Evolutionary conservation across 176 grass and related monocot genomes (phyloP), one percentile per base, ranked within the genome.

Genomic region (Oryza brachyantha): DNA sequence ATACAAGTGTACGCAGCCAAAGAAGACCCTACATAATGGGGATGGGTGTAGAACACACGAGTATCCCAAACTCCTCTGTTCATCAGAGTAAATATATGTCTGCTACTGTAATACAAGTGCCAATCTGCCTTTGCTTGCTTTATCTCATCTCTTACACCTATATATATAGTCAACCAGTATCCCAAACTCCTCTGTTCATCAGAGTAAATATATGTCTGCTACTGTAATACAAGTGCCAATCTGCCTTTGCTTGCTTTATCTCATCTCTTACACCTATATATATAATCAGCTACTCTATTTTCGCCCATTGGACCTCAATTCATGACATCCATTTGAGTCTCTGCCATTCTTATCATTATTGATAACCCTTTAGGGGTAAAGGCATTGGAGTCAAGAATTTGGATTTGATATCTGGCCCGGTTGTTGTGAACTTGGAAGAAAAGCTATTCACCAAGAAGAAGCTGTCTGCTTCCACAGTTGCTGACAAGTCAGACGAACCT

Each of bases 381-480:
- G 80, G 74, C 67, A 73, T 88, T 79, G 59, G 60, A 67, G 67
- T 88, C 17, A 88, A 88, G 75, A 83, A 83, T 73, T 73, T 88
- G 29, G 68, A 88, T 37, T 77, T 88, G 31, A 67, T 74, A 31
- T 65, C 35, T 83, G 86, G 86, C 37, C 68, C 74, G 10, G 68
- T 83, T 73, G 74, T 79, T 83, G 86, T 83, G 61, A 91, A 97
- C 71, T 85, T 90, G 68, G 93, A 85, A 79, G 95, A 94, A 43
- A 92, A 87, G 86, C 52, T 97, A 70, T 86, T 97, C 26, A 69
- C 87, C 68, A 92, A 90, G 85, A 93, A 81, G 72, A 84, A 94
- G 77, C 73, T 27, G 36, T 79, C 81, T 82, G 14, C 81, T 31
- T 80, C 86, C 70, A 57, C 59, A 72, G 66, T 65, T 72, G 65